These are phyloP conservation scores for Naganishia cerealis DNA, from an alignment of 1,284 basidiomycete species.

Conservation along the genomic window DNA sequence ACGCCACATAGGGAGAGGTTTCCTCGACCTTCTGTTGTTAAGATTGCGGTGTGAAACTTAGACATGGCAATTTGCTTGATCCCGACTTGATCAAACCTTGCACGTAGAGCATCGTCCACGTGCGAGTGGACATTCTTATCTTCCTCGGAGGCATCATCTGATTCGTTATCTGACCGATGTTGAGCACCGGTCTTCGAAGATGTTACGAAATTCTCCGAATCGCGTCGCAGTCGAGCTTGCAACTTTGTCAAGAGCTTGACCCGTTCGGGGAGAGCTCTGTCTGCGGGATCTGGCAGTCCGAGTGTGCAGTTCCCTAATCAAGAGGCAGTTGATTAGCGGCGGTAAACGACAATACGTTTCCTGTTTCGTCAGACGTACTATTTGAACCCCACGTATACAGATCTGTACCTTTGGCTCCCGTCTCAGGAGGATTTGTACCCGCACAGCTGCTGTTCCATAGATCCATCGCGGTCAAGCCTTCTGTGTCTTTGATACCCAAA, in stretches of 20 bases:
- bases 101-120: constrained; percentile 14
- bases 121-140: neutral
- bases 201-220: constrained; percentile 39
- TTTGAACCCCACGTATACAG: constrained; percentile 92
- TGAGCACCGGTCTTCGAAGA: neutral
- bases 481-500: constrained; percentile 72
- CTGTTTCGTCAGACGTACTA: constrained; percentile 52
- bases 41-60: constrained; percentile 73
- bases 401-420: constrained; percentile 59
- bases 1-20: constrained; percentile 64
- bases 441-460: constrained; percentile 87
- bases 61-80: constrained; percentile 74
- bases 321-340: constrained; percentile 48
- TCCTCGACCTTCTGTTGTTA: constrained; percentile 70
- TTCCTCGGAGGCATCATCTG: constrained; percentile 39
- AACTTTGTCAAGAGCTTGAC: constrained; percentile 59
- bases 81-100: constrained; percentile 57
- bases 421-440: constrained; percentile 60
- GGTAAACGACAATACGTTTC: constrained; percentile 26
- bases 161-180: neutral
- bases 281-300: constrained; percentile 76
- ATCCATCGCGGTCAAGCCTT: constrained; percentile 91
- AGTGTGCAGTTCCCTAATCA: constrained; percentile 68
- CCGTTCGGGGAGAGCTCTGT: constrained; percentile 77
- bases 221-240: constrained; percentile 54